These are phyloP conservation scores for Themeda triandra DNA, from an alignment of 176 grass and related monocot genomes.

Conservation along the genomic window DNA sequence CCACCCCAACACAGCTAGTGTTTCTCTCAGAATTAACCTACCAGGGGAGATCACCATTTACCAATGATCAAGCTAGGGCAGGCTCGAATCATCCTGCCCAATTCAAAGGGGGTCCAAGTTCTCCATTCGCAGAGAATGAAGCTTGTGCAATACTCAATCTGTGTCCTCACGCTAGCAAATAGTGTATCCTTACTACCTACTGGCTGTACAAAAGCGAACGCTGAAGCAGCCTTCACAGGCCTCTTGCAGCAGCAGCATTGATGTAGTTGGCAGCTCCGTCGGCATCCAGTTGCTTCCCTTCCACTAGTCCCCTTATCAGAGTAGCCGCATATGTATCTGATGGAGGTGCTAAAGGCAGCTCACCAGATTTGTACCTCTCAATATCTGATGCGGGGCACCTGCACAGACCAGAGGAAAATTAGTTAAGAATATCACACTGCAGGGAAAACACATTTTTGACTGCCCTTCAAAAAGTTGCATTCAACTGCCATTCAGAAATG, in stretches of 20 bases:
- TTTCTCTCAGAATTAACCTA: not conserved
- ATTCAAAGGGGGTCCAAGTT: not conserved
- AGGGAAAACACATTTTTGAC: not conserved
- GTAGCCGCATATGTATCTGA: conserved; percentile 51
- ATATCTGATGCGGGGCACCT: conserved; percentile 75
- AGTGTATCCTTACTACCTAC: not conserved
- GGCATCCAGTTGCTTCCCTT: conserved; percentile 64
- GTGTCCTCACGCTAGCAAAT: not conserved
- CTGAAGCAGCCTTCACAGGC: conserved; percentile 33
- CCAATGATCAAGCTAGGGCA: not conserved
- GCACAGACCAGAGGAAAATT: not conserved
- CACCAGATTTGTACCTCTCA: conserved; percentile 45
- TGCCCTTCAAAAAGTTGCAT: not conserved
- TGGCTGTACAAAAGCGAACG: conserved; percentile 30
- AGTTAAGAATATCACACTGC: not conserved
- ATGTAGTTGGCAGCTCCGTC: conserved; percentile 60
- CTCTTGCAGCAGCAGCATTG: conserved; percentile 35
- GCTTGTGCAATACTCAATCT: not conserved
- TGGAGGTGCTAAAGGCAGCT: conserved; percentile 52
- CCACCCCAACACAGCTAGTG: not conserved
- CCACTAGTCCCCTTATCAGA: conserved; percentile 69
- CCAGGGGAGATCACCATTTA: not conserved
- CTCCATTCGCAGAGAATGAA: not conserved
- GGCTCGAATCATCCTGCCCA: not conserved
- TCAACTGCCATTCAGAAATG: not conserved